These are phyloP conservation scores for Globisporangium polare DNA, from an alignment of 352 stramenopile species.

Conservation along the genomic window DNA sequence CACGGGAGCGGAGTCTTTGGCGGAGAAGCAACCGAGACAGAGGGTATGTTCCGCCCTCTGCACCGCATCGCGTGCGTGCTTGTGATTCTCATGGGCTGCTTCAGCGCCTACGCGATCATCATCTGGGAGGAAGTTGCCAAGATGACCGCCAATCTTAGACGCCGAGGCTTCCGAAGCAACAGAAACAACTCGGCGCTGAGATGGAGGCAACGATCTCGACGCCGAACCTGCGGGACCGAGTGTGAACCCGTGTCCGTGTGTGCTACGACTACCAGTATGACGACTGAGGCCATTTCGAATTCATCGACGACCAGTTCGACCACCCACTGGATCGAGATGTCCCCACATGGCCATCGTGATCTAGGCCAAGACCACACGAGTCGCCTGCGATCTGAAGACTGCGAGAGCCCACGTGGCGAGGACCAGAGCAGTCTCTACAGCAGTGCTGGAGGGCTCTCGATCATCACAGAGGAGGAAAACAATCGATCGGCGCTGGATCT, in stretches of 20 bases:
- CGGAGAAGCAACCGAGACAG: slow-evolving; percentile 1
- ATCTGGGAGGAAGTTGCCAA: slow-evolving; percentile 12
- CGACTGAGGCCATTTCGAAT: background rate
- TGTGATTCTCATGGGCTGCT: slow-evolving; percentile 10
- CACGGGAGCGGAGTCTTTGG: slow-evolving; percentile 12
- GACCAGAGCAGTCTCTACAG: background rate
- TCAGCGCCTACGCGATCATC: slow-evolving; percentile 12
- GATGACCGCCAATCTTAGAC: background rate
- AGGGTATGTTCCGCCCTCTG: slow-evolving; percentile 18
- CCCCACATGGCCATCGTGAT: background rate
- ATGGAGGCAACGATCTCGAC: background rate
- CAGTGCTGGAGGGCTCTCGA: background rate
- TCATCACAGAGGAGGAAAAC: background rate
- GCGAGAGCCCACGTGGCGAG: background rate
- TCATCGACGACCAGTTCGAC: background rate
- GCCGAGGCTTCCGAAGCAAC: background rate
- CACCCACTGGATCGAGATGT: slow-evolving; percentile 1
- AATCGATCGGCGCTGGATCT: background rate
- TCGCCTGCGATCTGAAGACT: background rate
- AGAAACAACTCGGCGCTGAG: background rate
- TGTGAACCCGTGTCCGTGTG: background rate
- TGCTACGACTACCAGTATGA: background rate
- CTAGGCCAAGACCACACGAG: background rate
- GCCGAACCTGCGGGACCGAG: background rate
- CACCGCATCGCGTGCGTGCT: slow-evolving; percentile 11